Evolutionary conservation across 441 rosid genomes (phyloP).

Genomic region (Syzygium syzygioides): DNA sequence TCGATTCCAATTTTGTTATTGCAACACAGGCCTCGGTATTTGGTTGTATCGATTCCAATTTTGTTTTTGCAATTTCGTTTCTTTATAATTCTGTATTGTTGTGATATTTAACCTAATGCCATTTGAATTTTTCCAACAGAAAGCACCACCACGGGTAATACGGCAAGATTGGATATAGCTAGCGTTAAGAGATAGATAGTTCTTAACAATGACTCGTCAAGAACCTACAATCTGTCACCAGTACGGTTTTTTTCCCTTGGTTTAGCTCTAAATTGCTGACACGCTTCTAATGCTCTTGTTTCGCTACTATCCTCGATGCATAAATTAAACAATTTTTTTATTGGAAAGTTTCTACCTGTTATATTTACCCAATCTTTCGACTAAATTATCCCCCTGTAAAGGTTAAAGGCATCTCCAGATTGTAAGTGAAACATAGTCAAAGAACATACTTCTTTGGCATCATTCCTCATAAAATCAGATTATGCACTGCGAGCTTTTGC

Average conservation of each 20-base stretch:
- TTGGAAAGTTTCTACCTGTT: not conserved
- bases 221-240: not conserved
- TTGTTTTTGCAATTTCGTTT: too few relatives aligned
- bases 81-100: too few relatives aligned
- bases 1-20: too few relatives aligned
- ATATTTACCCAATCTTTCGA: not conserved
- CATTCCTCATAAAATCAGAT: not conserved
- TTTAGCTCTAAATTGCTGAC: not conserved
- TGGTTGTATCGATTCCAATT: too few relatives aligned
- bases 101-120: too few relatives aligned
- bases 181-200: not conserved
- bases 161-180: not conserved
- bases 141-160: not conserved
- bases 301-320: not conserved
- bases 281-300: not conserved
- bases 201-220: not conserved
- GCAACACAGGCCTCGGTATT: too few relatives aligned
- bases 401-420: not conserved
- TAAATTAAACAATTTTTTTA: not conserved
- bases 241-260: not conserved
- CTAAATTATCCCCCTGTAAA: not conserved
- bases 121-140: too few relatives aligned
- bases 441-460: not conserved
- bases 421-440: not conserved
- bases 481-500: not conserved